Evolutionary conservation across 2,329 filamentous ascomycete genomes (phyloP).

Genomic region (Paraphaeosphaeria sporulosa): DNA sequence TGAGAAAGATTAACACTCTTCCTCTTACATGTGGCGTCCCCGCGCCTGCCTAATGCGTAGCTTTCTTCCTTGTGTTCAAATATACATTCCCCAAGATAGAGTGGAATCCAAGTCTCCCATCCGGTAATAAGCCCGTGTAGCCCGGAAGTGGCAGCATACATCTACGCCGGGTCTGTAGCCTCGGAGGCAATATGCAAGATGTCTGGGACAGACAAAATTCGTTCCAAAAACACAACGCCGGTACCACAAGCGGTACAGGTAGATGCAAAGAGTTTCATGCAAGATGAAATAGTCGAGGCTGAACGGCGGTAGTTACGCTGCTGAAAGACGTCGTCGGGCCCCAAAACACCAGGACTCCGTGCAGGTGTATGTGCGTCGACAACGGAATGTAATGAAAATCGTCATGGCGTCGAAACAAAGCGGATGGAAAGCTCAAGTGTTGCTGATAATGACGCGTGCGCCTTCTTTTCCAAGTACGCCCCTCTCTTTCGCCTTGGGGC

Average conservation of each 20-base stretch:
- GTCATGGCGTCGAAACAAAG: constrained; percentile 29
- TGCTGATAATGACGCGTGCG: constrained; percentile 67
- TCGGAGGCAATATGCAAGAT: constrained; percentile 5
- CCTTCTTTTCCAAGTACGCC: constrained; percentile 96
- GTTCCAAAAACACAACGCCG: constrained; percentile 17
- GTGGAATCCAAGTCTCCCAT: neutral
- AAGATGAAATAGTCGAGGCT: constrained; percentile 13
- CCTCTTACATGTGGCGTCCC: constrained; percentile 2
- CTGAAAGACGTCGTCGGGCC: constrained; percentile 27
- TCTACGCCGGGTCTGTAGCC: constrained; percentile 4
- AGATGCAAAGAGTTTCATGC: constrained; percentile 22
- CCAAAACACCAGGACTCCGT: constrained; percentile 37
- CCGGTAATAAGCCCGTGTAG: neutral
- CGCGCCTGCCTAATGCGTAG: neutral
- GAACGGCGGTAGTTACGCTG: constrained; percentile 14
- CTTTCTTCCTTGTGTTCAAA: neutral
- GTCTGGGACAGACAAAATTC: constrained; percentile 3
- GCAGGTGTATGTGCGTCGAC: constrained; percentile 33
- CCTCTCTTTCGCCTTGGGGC: constrained; percentile 91
- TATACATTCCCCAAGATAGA: constrained; percentile 5
- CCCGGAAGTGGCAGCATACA: neutral
- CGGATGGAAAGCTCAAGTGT: constrained; percentile 37
- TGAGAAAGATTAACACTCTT: neutral
- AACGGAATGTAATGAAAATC: constrained; percentile 36
- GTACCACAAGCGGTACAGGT: constrained; percentile 12